A percentile compares a stretch with the other conserved stretches of the same genome.
These are phyloP conservation scores for Biscogniauxia mediterranea DNA, from an alignment of 2,329 filamentous ascomycete genomes.

Conservation along the genomic window DNA sequence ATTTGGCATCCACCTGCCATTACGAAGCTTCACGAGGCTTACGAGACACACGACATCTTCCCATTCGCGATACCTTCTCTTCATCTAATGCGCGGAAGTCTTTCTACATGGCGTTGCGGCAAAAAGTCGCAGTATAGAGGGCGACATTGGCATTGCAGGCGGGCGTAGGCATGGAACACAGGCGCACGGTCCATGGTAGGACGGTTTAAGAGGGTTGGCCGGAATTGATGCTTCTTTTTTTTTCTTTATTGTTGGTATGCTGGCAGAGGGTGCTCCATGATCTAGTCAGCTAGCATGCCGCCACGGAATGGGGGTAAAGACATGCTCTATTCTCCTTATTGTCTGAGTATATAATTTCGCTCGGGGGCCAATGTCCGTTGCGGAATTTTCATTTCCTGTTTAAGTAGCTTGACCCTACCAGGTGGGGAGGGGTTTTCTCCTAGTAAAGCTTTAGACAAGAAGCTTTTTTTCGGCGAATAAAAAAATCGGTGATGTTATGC, in stretches of 20 bases:
- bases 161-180: slow-evolving; percentile 17
- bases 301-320: slow-evolving; percentile 5
- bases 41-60: slow-evolving; percentile 26
- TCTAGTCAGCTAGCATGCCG: slow-evolving; percentile 15
- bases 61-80: slow-evolving; percentile 18
- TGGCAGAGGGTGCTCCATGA: slow-evolving; percentile 13
- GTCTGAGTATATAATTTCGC: slow-evolving; percentile 26
- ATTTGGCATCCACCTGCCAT: slow-evolving; percentile 24
- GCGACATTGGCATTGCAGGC: slow-evolving; percentile 18
- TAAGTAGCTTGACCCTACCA: slow-evolving; percentile 11
- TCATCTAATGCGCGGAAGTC: slow-evolving; percentile 7
- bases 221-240: slow-evolving; percentile 12
- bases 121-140: slow-evolving; percentile 16
- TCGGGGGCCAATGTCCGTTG: not conserved
- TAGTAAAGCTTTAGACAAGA: slow-evolving; percentile 22
- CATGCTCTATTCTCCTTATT: slow-evolving; percentile 16
- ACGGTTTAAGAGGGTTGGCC: slow-evolving; percentile 12
- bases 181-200: slow-evolving; percentile 23
- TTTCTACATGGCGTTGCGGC: slow-evolving; percentile 26
- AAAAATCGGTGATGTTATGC: not conserved
- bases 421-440: slow-evolving; percentile 10
- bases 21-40: slow-evolving; percentile 31
- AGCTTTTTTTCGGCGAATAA: slow-evolving; percentile 10
- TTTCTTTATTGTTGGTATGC: slow-evolving; percentile 14
- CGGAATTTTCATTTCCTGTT: slow-evolving; percentile 6